These are phyloP conservation scores for Fusarium equiseti DNA, from an alignment of 2,329 filamentous ascomycete species.

Conservation along the genomic window DNA sequence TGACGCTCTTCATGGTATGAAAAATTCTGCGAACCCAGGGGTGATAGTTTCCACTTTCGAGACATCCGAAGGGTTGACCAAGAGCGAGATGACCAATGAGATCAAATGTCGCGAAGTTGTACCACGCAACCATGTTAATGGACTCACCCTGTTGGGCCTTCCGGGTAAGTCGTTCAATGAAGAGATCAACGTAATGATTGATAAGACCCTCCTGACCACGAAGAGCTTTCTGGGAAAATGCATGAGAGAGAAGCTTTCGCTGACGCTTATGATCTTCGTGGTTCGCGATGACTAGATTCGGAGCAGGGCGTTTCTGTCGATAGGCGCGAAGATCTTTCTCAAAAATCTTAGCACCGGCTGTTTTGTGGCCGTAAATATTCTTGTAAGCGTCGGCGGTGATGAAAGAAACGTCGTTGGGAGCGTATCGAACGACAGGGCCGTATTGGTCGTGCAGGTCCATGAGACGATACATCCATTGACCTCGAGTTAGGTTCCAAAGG, in stretches of 20 bases:
- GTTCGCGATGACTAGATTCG: neutral
- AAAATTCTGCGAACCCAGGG: constrained; percentile 10
- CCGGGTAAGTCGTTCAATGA: neutral
- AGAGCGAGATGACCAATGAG: constrained; percentile 5
- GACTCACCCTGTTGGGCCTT: neutral
- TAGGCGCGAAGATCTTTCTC: constrained; percentile 3
- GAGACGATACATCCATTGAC: neutral
- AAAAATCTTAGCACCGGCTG: neutral
- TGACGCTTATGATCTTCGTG: constrained; percentile 13
- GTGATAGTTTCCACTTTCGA: constrained; percentile 8
- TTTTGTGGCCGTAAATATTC: constrained; percentile 6
- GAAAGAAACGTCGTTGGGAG: constrained; percentile 3
- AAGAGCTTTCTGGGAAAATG: constrained; percentile 9
- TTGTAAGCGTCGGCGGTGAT: constrained; percentile 12
- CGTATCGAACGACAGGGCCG: constrained; percentile 5
- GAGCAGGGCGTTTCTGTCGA: neutral
- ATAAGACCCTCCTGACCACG: neutral
- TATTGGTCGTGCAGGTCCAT: neutral
- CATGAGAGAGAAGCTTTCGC: constrained; percentile 7
- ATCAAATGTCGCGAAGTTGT: constrained; percentile 14
- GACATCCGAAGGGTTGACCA: constrained; percentile 11
- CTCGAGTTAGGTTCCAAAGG: neutral
- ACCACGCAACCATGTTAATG: constrained; percentile 10
- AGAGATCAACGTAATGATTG: neutral
- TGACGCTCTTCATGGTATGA: neutral